Percentiles rank a stretch among this genome's conserved stretches.
Conservation (phyloP, 108 stramenopile species). For the Mediolabrus comicus region DNA sequence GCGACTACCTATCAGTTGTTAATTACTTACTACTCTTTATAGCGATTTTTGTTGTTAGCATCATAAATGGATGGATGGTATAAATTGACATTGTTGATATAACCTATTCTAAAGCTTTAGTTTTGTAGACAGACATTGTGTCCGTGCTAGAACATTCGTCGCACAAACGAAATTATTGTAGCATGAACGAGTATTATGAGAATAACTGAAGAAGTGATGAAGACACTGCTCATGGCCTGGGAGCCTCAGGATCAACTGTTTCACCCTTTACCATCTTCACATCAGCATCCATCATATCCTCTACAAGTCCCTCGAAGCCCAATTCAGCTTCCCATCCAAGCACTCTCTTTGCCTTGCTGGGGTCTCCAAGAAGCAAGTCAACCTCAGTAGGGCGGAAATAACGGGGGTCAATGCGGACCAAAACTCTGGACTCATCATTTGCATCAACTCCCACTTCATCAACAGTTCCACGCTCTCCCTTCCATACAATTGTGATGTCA, state of each 20-base stretch:
- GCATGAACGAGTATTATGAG: neutral
- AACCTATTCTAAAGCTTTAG: neutral
- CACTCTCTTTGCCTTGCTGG: constrained; percentile 91
- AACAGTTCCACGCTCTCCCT: constrained; percentile 86
- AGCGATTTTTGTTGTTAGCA: too few species aligned
- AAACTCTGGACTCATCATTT: constrained; percentile 70
- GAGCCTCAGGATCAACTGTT: constrained; percentile 48
- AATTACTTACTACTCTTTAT: too few species aligned
- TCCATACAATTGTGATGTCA: constrained; percentile 88
- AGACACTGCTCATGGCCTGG: constrained; percentile 24
- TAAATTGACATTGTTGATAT: neutral
- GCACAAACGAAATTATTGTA: neutral
- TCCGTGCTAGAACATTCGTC: neutral
- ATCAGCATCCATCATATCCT: constrained; percentile 96
- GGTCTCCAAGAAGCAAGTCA: constrained; percentile 95
- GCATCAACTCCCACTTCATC: constrained; percentile 95
- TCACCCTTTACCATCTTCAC: constrained; percentile 82
- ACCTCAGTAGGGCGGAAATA: constrained; percentile 99
- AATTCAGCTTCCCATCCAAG: constrained; percentile 91
- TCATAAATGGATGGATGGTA: too few species aligned
- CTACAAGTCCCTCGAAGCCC: constrained; percentile 83
- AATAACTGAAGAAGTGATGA: neutral
- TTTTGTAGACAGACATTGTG: neutral
- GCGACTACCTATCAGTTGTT: too few species aligned
- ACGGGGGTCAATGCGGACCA: constrained; percentile 92